Percentiles rank a stretch among this genome's conserved stretches.
Evolutionary conservation across 1,284 basidiomycete species (phyloP).

Genomic region (Rhodotorula sp.): DNA sequence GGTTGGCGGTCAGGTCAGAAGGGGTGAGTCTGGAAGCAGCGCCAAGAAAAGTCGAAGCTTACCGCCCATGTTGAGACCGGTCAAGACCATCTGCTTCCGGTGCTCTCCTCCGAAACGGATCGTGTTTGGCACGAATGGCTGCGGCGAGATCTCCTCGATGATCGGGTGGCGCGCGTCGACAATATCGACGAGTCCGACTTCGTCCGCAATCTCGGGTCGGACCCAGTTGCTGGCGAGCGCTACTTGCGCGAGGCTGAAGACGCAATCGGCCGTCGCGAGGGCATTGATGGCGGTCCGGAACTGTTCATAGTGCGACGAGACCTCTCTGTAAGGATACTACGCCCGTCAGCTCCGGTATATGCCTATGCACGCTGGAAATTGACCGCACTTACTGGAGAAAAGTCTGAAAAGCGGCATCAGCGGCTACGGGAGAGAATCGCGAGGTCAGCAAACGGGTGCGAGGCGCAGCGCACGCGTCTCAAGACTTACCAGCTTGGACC

Average conservation of each 20-base stretch:
- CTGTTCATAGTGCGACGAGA: slow-evolving; percentile 56
- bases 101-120: slow-evolving; percentile 20
- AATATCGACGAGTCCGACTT: slow-evolving; percentile 37
- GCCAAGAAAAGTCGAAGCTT: not conserved
- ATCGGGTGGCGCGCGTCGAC: slow-evolving; percentile 66
- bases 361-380: too few species aligned
- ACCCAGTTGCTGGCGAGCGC: slow-evolving; percentile 62
- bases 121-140: slow-evolving; percentile 76
- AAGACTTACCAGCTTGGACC: slow-evolving; percentile 57
- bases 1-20: slow-evolving; percentile 39
- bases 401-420: slow-evolving; percentile 62
- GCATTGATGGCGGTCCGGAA: slow-evolving; percentile 72
- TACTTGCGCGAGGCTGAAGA: slow-evolving; percentile 60
- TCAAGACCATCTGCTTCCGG: slow-evolving; percentile 34
- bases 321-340: not conserved
- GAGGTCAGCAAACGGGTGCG: too few species aligned
- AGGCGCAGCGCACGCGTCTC: not conserved
- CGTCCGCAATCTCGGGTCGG: slow-evolving; percentile 56
- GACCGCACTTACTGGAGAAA: slow-evolving; percentile 64
- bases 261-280: slow-evolving; percentile 76
- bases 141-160: slow-evolving; percentile 69
- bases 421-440: slow-evolving; percentile 47
- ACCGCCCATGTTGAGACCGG: slow-evolving; percentile 38
- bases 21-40: not conserved
- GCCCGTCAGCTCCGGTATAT: not conserved